Evolutionary conservation across 1,139 yeast species (phyloP), one percentile per base, ranked within the genome.

Genomic region (Saccharomyces hybrid): DNA sequence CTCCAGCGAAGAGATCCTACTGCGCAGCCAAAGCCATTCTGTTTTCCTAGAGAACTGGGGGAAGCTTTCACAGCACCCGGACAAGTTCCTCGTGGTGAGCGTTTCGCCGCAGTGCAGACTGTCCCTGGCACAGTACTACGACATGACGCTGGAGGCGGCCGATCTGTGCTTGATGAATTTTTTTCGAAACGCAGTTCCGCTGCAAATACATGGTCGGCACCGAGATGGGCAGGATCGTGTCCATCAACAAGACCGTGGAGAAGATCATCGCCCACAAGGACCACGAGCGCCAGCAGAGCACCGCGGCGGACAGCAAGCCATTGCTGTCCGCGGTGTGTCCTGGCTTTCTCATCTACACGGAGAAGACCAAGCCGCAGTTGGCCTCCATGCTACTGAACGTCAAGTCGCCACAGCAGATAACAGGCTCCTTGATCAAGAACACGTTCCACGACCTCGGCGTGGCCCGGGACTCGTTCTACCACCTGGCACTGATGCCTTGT

Each of bases 301-400:
- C 16, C 16, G 16, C 16, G 50, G 50, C 57, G 50, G 55, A 49
- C 11, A 51, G 12, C 28, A 50, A 47, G 54, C 69, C 34, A 56
- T 80, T 16, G 65, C 84, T 63, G 75, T 88, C 61, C 77, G 89
- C 71, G 4, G 78, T 87, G 1, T 93, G 98, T 70, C 99, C 99
- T 0, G 99, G 99, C 0, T 93, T 97, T 91, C 95, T 95, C 0
- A 77, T 95, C 41, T 93, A 93, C 65, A 96, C 93, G 0, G 99
- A 93, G 66, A 93, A 93, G 74, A 91, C 97, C 0, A 97, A 93
- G 69, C 95, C 96, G 0, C 84, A 87, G 58, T 75, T 93, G 21
- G 73, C 90, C 27, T 86, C 91, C 0, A 71, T 73, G 57, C 63
- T 86, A 53, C 76, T 86, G 24, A 77, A 78, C 32, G 85, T 87